A percentile compares a stretch with the other conserved stretches of the same genome.
Evolutionary conservation across 345 rosid species (phyloP).

Genomic region (Lumnitzera littorea): DNA sequence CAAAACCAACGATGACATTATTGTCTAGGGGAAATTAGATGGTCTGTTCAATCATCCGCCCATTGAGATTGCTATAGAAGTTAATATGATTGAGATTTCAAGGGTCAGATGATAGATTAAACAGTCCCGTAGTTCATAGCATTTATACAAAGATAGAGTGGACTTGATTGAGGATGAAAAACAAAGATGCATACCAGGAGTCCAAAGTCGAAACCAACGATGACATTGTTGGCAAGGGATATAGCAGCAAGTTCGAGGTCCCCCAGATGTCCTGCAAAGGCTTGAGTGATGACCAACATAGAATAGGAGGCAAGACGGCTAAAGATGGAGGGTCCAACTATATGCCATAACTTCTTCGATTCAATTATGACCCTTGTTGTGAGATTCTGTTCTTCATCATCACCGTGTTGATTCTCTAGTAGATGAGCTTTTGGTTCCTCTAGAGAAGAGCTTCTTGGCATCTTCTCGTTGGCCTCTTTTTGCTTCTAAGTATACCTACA

Average conservation of each 20-base stretch:
- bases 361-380: conserved; percentile 48
- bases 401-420: neutral
- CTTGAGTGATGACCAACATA: conserved; percentile 83
- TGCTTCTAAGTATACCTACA: too few species aligned
- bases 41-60: too few species aligned
- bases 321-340: conserved; percentile 90
- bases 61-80: conserved; percentile 16
- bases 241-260: conserved; percentile 90
- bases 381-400: conserved; percentile 12
- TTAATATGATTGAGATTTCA: conserved; percentile 80
- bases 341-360: conserved; percentile 76
- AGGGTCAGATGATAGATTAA: conserved; percentile 21
- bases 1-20: conserved; percentile 67
- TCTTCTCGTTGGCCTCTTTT: too few species aligned
- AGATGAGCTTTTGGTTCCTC: too few species aligned
- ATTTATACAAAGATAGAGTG: too few species aligned
- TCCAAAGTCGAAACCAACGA: conserved; percentile 74
- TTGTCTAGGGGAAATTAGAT: neutral
- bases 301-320: conserved; percentile 67
- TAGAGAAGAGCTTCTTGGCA: too few species aligned
- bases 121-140: too few species aligned
- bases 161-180: too few species aligned
- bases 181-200: conserved; percentile 75
- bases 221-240: conserved; percentile 63
- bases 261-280: conserved; percentile 86